phyloP scores from a whole-genome alignment of 805 yeast species.

The Torulaspora franciscae region DNA sequence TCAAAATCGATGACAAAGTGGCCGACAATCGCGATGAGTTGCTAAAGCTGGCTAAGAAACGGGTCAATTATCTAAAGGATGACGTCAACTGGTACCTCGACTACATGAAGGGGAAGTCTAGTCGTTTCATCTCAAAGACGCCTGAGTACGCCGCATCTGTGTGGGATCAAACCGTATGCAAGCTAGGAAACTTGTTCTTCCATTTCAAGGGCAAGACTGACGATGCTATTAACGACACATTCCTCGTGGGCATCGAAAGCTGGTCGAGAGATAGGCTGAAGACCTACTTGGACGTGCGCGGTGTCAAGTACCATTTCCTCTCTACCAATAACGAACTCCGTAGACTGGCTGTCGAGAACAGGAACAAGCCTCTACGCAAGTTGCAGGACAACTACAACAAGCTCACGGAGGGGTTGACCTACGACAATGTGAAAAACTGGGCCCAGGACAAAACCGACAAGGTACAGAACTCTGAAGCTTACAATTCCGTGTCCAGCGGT shows the following conservation, averaged over 20 bases:
- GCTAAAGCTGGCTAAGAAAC: slow-evolving; percentile 34
- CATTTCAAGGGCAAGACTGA: slow-evolving; percentile 30
- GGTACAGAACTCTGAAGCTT: slow-evolving; percentile 15
- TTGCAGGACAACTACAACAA: slow-evolving; percentile 25
- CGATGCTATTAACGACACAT: slow-evolving; percentile 42
- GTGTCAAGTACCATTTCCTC: slow-evolving; percentile 38
- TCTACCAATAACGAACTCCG: slow-evolving; percentile 40
- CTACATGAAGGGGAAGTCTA: slow-evolving; percentile 29
- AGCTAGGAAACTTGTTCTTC: slow-evolving; percentile 9
- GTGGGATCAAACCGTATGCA: slow-evolving; percentile 23
- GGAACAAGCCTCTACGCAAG: slow-evolving; percentile 36
- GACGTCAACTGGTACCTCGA: slow-evolving; percentile 40
- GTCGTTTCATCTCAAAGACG: slow-evolving; percentile 38
- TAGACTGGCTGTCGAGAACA: slow-evolving; percentile 38
- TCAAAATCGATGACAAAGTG: slow-evolving; percentile 36
- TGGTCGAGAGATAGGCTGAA: slow-evolving; percentile 46
- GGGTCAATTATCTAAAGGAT: slow-evolving; percentile 35
- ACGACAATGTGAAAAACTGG: slow-evolving; percentile 41
- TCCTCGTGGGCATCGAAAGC: slow-evolving; percentile 41
- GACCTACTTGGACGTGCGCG: slow-evolving; percentile 41
- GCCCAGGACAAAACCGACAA: slow-evolving; percentile 16
- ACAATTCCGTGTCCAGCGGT: slow-evolving; percentile 11
- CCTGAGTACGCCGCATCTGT: slow-evolving; percentile 27
- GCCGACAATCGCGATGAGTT: slow-evolving; percentile 37
- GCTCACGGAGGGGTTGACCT: slow-evolving; percentile 39